Conservation (phyloP, 2,329 filamentous ascomycete species). For the Arthrobotrys conoides region DNA sequence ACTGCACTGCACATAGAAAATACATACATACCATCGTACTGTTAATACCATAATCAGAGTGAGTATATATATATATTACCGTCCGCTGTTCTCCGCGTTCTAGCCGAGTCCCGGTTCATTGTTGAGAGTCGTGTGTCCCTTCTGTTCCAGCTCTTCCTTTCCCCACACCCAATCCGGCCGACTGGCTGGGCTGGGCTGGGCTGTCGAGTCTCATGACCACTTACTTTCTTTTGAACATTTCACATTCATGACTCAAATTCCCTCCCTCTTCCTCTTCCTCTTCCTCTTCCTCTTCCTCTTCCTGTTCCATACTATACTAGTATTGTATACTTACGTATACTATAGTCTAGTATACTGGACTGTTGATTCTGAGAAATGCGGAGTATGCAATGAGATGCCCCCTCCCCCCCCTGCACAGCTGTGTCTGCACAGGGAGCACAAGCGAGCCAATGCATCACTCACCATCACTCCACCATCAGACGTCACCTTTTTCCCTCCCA, state of each 20-base stretch:
- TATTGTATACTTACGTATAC: too few species aligned
- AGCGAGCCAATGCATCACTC: not conserved
- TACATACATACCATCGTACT: too few species aligned
- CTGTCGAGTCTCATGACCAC: conserved; percentile 13
- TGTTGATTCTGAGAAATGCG: not conserved
- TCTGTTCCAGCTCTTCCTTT: not conserved
- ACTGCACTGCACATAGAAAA: too few species aligned
- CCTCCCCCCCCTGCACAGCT: too few species aligned
- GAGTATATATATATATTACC: not conserved
- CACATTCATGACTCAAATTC: conserved; percentile 3
- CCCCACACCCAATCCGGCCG: conserved; percentile 24
- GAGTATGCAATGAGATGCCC: not conserved
- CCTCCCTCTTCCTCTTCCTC: not conserved
- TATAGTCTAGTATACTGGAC: too few species aligned
- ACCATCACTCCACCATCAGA: conserved; percentile 57
- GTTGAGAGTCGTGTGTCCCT: conserved; percentile 12
- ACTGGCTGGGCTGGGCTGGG: too few species aligned
- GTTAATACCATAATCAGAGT: not conserved
- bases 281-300: too few species aligned
- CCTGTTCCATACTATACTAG: too few species aligned
- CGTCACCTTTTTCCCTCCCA: conserved; percentile 18
- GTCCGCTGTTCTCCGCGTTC: not conserved
- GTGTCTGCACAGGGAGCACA: not conserved
- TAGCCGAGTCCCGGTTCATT: not conserved
- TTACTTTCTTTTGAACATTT: not conserved